phyloP scores from a whole-genome alignment of 2,329 filamentous ascomycete species.

The Aspergillus spinulosporus region DNA sequence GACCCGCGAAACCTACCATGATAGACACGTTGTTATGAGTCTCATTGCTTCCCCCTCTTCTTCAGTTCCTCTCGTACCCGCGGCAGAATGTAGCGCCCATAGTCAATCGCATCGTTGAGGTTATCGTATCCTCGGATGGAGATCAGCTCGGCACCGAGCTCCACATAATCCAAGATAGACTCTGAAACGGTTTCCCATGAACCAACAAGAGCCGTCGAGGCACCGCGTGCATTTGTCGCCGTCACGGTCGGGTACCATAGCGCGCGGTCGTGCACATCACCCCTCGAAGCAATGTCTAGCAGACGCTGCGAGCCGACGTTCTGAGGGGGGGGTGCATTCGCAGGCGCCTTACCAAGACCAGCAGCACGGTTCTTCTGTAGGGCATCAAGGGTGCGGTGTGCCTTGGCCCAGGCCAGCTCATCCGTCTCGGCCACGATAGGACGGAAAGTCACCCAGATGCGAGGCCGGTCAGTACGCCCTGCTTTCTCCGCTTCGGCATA shows the following conservation, averaged over 20 bases:
- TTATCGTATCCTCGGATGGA: constrained; percentile 64
- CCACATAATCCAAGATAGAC: constrained; percentile 59
- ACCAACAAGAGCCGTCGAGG: constrained; percentile 60
- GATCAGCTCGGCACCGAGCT: constrained; percentile 58
- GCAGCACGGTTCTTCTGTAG: constrained; percentile 49
- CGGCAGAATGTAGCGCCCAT: constrained; percentile 58
- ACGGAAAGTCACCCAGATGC: constrained; percentile 66
- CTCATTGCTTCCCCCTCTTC: constrained; percentile 29
- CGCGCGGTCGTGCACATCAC: constrained; percentile 60
- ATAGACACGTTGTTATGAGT: too few species aligned
- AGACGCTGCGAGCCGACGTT: constrained; percentile 62
- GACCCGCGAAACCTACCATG: too few species aligned
- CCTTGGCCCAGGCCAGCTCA: constrained; percentile 63
- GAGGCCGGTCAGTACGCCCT: constrained; percentile 55
- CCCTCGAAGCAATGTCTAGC: constrained; percentile 55
- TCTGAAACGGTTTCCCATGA: constrained; percentile 55
- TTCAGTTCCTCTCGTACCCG: constrained; percentile 41
- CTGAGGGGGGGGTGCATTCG: constrained; percentile 48
- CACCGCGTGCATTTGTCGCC: constrained; percentile 60
- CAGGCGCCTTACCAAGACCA: constrained; percentile 33
- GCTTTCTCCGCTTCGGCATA: constrained; percentile 61
- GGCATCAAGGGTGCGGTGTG: constrained; percentile 56
- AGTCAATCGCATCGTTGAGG: constrained; percentile 60
- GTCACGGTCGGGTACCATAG: constrained; percentile 66
- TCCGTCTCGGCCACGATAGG: constrained; percentile 63